Conservation (phyloP, 768 basidiomycete genomes). For the Amanita rimosa region DNA sequence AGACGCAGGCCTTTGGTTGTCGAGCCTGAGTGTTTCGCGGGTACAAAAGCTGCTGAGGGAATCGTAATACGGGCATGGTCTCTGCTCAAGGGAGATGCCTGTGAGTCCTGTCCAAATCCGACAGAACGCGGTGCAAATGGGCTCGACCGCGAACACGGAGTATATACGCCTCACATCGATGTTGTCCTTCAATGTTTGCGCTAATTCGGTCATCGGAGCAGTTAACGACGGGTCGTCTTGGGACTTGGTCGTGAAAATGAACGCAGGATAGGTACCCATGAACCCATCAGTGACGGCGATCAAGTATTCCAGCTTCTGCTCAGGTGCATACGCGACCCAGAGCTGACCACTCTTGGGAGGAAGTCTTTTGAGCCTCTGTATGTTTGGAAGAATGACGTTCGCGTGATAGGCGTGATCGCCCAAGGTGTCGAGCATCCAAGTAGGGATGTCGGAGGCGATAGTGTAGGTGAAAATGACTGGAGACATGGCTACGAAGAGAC, state of each 20-base stretch:
- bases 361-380: constrained; percentile 18
- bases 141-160: constrained; percentile 51
- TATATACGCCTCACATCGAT: constrained; percentile 37
- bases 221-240: constrained; percentile 22
- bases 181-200: constrained; percentile 21
- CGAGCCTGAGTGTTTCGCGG: constrained; percentile 20
- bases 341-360: constrained; percentile 11
- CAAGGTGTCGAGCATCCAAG: constrained; percentile 24
- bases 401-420: constrained; percentile 24
- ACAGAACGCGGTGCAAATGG: constrained; percentile 34
- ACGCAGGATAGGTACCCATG: constrained; percentile 54
- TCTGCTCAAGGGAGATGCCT: constrained; percentile 19
- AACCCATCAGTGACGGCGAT: constrained; percentile 46
- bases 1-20: constrained; percentile 1
- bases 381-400: constrained; percentile 29
- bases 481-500: background rate
- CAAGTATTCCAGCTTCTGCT: constrained; percentile 33
- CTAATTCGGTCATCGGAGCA: constrained; percentile 31
- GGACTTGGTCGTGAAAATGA: constrained; percentile 41
- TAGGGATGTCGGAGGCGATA: constrained; percentile 24
- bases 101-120: constrained; percentile 36
- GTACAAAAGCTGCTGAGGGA: constrained; percentile 52
- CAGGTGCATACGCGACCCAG: constrained; percentile 23
- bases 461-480: constrained; percentile 10
- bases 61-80: constrained; percentile 42